Percentiles rank a stretch among this genome's conserved stretches.
Evolutionary conservation across 2,329 filamentous ascomycete species (phyloP).

Genomic region (Fusarium scirpi): DNA sequence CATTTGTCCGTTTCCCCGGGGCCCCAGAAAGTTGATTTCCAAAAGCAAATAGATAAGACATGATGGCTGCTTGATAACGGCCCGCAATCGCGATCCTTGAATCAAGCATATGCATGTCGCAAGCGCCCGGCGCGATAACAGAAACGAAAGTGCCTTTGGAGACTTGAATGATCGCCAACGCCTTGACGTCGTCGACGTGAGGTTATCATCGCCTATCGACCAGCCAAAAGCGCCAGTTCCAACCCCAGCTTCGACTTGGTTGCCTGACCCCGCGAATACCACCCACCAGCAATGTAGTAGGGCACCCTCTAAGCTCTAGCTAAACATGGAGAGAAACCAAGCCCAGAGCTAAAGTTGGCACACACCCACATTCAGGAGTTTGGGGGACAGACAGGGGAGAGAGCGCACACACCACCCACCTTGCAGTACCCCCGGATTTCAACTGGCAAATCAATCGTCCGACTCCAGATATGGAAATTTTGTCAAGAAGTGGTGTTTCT

Average conservation of each 20-base stretch:
- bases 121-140: slow-evolving; percentile 21
- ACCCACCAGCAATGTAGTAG: slow-evolving; percentile 34
- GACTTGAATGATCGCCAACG: slow-evolving; percentile 22
- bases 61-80: slow-evolving; percentile 22
- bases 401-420: slow-evolving; percentile 36
- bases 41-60: slow-evolving; percentile 29
- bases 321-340: slow-evolving; percentile 5
- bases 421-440: slow-evolving; percentile 32
- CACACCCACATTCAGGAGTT: slow-evolving; percentile 25
- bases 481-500: slow-evolving; percentile 27
- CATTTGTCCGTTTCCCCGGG: slow-evolving; percentile 25
- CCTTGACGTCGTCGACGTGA: slow-evolving; percentile 35
- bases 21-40: slow-evolving; percentile 28
- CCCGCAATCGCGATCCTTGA: slow-evolving; percentile 23
- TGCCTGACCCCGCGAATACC: slow-evolving; percentile 33
- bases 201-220: slow-evolving; percentile 26
- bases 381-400: slow-evolving; percentile 10
- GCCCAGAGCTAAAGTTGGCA: slow-evolving; percentile 14
- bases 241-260: slow-evolving; percentile 38
- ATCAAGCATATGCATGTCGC: slow-evolving; percentile 4
- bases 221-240: slow-evolving; percentile 33
- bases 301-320: background rate
- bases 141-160: slow-evolving; percentile 2
- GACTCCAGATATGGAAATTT: slow-evolving; percentile 24
- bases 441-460: slow-evolving; percentile 7